phyloP scores from a whole-genome alignment of 495 filamentous ascomycete genomes.

The Penicillium riverlandense region DNA sequence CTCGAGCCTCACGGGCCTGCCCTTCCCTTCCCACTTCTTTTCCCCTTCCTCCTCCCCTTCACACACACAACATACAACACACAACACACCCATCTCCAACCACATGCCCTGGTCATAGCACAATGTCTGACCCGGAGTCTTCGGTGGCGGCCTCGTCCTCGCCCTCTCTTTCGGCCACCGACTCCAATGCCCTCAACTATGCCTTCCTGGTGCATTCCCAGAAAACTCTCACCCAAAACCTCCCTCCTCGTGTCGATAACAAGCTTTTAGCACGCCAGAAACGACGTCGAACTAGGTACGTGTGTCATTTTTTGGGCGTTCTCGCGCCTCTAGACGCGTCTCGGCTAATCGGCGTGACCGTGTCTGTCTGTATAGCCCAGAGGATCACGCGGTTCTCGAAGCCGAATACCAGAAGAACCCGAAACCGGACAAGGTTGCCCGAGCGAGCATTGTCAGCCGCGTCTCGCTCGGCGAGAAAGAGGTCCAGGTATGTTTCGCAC shows the following conservation, averaged over 20 bases:
- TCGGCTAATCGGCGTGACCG: neutral
- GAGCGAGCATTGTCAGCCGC: constrained; percentile 71
- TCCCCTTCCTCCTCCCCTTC: constrained; percentile 1
- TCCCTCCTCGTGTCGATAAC: constrained; percentile 60
- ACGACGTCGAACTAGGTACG: constrained; percentile 59
- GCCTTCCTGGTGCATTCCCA: constrained; percentile 67
- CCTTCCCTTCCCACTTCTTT: constrained; percentile 4
- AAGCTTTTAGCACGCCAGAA: constrained; percentile 62
- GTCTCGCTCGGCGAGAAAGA: constrained; percentile 95
- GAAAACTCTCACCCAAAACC: constrained; percentile 53
- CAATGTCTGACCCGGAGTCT: constrained; percentile 33
- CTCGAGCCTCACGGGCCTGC: constrained; percentile 3
- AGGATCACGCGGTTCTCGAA: constrained; percentile 89
- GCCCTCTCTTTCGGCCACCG: constrained; percentile 27
- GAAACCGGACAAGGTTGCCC: constrained; percentile 87
- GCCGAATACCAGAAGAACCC: constrained; percentile 76
- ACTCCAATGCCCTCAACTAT: constrained; percentile 39
- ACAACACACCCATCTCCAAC: neutral
- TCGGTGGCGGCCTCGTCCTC: constrained; percentile 30
- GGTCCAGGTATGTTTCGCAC: constrained; percentile 72
- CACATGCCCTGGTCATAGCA: constrained; percentile 16
- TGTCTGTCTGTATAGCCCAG: constrained; percentile 46
- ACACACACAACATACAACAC: too few species aligned
- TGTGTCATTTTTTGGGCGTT: neutral
- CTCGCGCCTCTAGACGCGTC: neutral